phyloP scores from a whole-genome alignment of 495 filamentous ascomycete genomes.

The Aspergillus diversus region DNA sequence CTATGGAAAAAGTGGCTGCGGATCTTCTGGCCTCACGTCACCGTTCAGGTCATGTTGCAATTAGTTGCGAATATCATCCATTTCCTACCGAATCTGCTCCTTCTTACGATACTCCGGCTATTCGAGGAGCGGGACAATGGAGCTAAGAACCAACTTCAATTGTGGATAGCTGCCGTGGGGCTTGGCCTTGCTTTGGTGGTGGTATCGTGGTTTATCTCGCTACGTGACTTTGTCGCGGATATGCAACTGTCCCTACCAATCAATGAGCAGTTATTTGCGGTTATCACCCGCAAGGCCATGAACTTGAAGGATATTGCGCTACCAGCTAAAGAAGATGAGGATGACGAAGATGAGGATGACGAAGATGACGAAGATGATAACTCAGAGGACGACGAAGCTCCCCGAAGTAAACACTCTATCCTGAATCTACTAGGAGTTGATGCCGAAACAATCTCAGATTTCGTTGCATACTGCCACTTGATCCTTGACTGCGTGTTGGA shows the following conservation, averaged over 20 bases:
- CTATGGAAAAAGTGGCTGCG: constrained; percentile 18
- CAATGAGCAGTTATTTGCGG: constrained; percentile 24
- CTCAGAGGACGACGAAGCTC: background rate
- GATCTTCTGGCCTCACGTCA: constrained; percentile 17
- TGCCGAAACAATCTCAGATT: constrained; percentile 63
- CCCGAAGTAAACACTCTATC: constrained; percentile 55
- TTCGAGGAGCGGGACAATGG: constrained; percentile 24
- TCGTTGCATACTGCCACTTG: constrained; percentile 58
- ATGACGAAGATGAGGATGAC: constrained; percentile 9
- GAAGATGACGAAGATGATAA: constrained; percentile 9
- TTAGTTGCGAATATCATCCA: constrained; percentile 1
- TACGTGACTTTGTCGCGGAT: constrained; percentile 19
- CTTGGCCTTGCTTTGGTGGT: constrained; percentile 18
- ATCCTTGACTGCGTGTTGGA: constrained; percentile 56
- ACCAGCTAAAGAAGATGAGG: background rate
- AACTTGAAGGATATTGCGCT: constrained; percentile 16
- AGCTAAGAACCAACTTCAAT: constrained; percentile 8
- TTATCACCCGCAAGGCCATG: constrained; percentile 19
- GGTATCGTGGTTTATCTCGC: constrained; percentile 18
- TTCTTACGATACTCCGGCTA: constrained; percentile 17
- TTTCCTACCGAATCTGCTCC: constrained; percentile 18
- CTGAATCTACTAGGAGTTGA: constrained; percentile 76
- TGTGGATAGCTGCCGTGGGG: constrained; percentile 17
- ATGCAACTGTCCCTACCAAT: constrained; percentile 22
- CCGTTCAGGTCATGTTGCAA: constrained; percentile 16